Evolutionary conservation across 2,329 filamentous ascomycete genomes (phyloP).

Genomic region (Nigrograna mackinnonii): DNA sequence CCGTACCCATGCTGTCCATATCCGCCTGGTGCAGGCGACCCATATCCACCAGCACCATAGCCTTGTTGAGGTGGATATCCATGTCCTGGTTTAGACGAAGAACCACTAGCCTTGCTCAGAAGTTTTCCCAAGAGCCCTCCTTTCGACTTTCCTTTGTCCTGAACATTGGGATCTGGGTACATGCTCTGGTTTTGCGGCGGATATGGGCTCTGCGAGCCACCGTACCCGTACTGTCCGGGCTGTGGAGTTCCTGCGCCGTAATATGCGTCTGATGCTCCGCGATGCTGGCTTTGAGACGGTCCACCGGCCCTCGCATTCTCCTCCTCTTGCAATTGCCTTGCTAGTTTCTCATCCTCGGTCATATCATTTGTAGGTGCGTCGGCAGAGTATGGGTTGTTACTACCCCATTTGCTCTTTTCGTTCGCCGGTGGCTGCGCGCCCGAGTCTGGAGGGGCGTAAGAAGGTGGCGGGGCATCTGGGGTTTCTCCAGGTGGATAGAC

Average conservation of each 20-base stretch:
- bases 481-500: conserved; percentile 56
- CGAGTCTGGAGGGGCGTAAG: conserved; percentile 60
- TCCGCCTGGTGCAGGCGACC: not conserved
- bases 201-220: conserved; percentile 26
- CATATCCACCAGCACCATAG: conserved; percentile 31
- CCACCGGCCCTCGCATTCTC: conserved; percentile 66
- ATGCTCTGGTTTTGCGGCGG: conserved; percentile 8
- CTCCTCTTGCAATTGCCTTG: conserved; percentile 79
- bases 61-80: conserved; percentile 1
- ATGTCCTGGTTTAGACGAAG: conserved; percentile 28
- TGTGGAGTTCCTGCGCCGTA: conserved; percentile 36
- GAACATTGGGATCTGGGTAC: conserved; percentile 11
- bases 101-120: conserved; percentile 47
- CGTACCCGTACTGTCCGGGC: conserved; percentile 14
- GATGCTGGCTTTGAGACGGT: conserved; percentile 23
- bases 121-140: conserved; percentile 58
- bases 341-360: conserved; percentile 73
- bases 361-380: conserved; percentile 27
- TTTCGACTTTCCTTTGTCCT: conserved; percentile 43
- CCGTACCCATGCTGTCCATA: conserved; percentile 45
- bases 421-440: conserved; percentile 41
- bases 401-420: conserved; percentile 49
- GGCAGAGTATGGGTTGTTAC: conserved; percentile 71
- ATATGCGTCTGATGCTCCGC: conserved; percentile 51
- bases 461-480: conserved; percentile 65